phyloP scores from a whole-genome alignment of 2,329 filamentous ascomycete species.

The Aspergillus awamori region DNA sequence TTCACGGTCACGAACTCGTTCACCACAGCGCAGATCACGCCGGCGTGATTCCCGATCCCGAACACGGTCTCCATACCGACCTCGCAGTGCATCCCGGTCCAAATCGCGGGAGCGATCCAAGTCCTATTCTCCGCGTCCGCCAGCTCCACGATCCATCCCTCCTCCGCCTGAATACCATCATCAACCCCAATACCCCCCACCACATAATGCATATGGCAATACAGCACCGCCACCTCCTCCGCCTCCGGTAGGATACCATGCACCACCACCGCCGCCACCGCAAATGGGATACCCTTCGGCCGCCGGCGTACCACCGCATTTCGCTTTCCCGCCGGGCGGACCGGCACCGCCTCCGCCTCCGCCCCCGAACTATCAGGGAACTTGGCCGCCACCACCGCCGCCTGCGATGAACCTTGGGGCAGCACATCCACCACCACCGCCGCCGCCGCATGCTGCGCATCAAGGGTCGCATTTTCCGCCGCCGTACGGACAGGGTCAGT shows the following conservation, averaged over 20 bases:
- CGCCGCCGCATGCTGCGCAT: constrained; percentile 13
- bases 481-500: constrained; percentile 22
- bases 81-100: constrained; percentile 31
- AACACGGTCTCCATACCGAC: constrained; percentile 28
- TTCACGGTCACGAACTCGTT: constrained; percentile 35
- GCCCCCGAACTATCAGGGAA: constrained; percentile 38
- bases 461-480: constrained; percentile 24
- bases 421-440: constrained; percentile 10
- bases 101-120: constrained; percentile 12
- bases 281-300: constrained; percentile 18
- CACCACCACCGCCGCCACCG: constrained; percentile 25
- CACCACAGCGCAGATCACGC: constrained; percentile 22
- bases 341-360: constrained; percentile 31
- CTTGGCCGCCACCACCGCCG: constrained; percentile 40
- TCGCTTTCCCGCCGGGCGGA: constrained; percentile 18
- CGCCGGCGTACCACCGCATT: constrained; percentile 3
- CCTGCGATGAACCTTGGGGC: constrained; percentile 29
- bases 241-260: constrained; percentile 13
- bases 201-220: constrained; percentile 3
- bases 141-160: constrained; percentile 11
- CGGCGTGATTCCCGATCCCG: constrained; percentile 32
- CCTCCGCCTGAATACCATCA: constrained; percentile 17
- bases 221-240: constrained; percentile 15
- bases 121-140: constrained; percentile 39
- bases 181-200: constrained; percentile 1